Evolutionary conservation across 495 filamentous ascomycete species (phyloP).

Genomic region (Neurospora sp.): DNA sequence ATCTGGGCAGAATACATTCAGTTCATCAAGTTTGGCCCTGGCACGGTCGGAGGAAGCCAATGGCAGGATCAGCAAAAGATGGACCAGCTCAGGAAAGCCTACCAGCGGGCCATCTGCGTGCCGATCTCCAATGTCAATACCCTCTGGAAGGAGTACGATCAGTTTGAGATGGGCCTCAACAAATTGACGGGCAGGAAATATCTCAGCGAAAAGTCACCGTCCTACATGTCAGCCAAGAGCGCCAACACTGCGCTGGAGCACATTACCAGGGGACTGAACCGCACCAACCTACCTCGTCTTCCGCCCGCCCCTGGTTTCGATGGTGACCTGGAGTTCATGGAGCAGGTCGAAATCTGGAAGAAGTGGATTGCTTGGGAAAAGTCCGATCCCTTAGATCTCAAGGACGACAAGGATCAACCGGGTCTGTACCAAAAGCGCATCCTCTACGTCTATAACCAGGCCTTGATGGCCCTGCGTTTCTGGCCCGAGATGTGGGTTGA

Average conservation of each 20-base stretch:
- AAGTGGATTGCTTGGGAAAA: constrained; percentile 93
- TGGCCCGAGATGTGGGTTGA: constrained; percentile 95
- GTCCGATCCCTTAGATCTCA: constrained; percentile 75
- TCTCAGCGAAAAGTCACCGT: constrained; percentile 78
- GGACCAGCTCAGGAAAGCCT: constrained; percentile 81
- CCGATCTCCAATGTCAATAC: constrained; percentile 69
- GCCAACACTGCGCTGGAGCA: constrained; percentile 76
- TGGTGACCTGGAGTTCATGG: constrained; percentile 72
- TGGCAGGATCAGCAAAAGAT: constrained; percentile 99
- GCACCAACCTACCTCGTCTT: constrained; percentile 66
- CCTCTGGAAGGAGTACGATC: constrained; percentile 95
- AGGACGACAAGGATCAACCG: constrained; percentile 71
- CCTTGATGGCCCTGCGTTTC: constrained; percentile 85
- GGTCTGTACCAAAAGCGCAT: constrained; percentile 64
- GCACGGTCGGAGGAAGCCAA: constrained; percentile 66
- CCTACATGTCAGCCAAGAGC: constrained; percentile 87
- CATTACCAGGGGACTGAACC: constrained; percentile 64
- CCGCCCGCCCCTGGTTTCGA: constrained; percentile 80
- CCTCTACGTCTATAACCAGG: constrained; percentile 85
- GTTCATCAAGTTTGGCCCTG: constrained; percentile 79
- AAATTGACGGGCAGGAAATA: constrained; percentile 87
- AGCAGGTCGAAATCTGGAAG: constrained; percentile 87
- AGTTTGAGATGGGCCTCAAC: constrained; percentile 86
- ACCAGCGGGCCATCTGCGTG: constrained; percentile 76
- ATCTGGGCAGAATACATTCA: constrained; percentile 91